These are phyloP conservation scores for Gloeopeniophorella convolvens DNA, from an alignment of 768 basidiomycete genomes.

Conservation along the genomic window DNA sequence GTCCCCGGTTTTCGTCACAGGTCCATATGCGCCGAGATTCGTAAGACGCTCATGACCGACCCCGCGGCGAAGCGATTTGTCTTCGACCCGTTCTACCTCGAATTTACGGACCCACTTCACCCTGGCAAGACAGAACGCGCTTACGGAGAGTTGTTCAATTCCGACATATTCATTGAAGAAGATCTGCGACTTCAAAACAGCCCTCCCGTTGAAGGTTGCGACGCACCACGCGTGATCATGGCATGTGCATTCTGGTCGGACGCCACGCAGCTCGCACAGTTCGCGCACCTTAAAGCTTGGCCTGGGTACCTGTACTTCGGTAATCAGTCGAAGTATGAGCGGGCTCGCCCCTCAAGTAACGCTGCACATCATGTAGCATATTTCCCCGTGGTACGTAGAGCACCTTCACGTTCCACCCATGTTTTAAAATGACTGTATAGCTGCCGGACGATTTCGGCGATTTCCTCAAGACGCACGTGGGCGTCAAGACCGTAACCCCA, in stretches of 20 bases:
- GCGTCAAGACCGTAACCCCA: not conserved
- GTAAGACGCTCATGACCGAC: not conserved
- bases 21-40: not conserved
- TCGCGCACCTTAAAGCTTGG: constrained; percentile 31
- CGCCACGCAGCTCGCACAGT: constrained; percentile 27
- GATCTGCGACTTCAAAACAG: not conserved
- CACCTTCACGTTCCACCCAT: not conserved
- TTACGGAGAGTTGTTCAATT: not conserved
- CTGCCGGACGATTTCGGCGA: constrained; percentile 19
- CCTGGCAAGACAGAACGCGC: not conserved
- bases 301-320: constrained; percentile 36
- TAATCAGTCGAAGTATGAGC: constrained; percentile 38
- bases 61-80: not conserved
- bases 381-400: constrained; percentile 32
- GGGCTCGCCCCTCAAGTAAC: constrained; percentile 26
- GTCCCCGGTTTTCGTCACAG: not conserved
- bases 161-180: not conserved
- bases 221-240: constrained; percentile 16
- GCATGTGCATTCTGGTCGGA: constrained; percentile 23
- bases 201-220: constrained; percentile 21
- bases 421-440: constrained; percentile 20
- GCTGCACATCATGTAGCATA: constrained; percentile 40
- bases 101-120: not conserved
- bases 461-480: constrained; percentile 14
- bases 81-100: not conserved